Percentiles rank a stretch among this genome's conserved stretches.
phyloP scores from a whole-genome alignment of 306 rosid genomes.

The Ammopiptanthus mongolicus region DNA sequence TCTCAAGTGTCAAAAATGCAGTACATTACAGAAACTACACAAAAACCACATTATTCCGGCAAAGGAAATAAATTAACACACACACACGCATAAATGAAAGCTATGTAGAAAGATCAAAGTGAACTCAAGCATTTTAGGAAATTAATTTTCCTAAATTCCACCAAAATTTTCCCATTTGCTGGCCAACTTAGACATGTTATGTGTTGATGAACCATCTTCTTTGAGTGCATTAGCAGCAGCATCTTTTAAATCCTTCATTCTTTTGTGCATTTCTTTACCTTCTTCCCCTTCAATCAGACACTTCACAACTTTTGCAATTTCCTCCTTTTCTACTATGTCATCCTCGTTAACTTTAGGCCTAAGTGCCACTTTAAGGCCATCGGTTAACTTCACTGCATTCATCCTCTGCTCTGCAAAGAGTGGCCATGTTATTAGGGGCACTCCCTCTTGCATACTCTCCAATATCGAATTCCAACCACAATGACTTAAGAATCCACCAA shows the following conservation, averaged over 20 bases:
- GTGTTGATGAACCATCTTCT: constrained; percentile 14
- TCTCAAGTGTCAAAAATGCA: not conserved
- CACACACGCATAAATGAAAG: not conserved
- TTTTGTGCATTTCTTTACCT: not conserved
- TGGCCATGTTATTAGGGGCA: constrained; percentile 20
- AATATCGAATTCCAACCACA: constrained; percentile 23
- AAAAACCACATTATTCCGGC: not conserved
- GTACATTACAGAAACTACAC: not conserved
- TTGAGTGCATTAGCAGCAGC: not conserved
- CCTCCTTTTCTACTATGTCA: constrained; percentile 7
- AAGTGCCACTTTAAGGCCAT: constrained; percentile 6
- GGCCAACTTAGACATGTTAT: not conserved
- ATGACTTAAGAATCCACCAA: constrained; percentile 26
- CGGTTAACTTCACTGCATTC: constrained; percentile 3
- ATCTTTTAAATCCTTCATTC: not conserved
- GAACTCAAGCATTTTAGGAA: not conserved
- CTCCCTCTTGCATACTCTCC: constrained; percentile 13
- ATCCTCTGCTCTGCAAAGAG: constrained; percentile 26
- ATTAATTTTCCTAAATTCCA: not conserved
- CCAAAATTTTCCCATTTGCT: not conserved
- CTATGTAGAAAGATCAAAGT: not conserved
- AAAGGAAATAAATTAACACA: not conserved
- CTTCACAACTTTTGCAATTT: constrained; percentile 9
- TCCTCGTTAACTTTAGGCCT: not conserved
- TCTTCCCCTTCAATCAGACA: constrained; percentile 1